A percentile compares a stretch with the other conserved stretches of the same genome.
Evolutionary conservation across 495 filamentous ascomycete species (phyloP).

Genomic region (Penicillium ucsense): DNA sequence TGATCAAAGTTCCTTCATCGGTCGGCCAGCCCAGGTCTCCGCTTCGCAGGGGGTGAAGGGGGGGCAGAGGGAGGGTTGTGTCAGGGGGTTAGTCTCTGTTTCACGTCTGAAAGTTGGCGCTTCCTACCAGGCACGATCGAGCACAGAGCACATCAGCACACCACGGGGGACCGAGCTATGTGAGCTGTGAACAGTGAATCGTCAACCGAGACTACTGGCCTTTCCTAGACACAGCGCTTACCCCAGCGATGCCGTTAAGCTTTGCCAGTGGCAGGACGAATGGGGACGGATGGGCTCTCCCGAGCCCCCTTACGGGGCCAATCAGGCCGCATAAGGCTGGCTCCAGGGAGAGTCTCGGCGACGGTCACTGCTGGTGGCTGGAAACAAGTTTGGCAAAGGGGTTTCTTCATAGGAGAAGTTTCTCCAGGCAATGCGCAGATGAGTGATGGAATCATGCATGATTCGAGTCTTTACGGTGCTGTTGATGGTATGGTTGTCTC

Average conservation of each 20-base stretch:
- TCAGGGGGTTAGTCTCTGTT: not conserved
- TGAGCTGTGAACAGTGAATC: no score
- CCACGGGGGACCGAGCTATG: no score
- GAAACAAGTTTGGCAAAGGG: no score
- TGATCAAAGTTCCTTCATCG: not conserved
- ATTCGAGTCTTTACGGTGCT: no score
- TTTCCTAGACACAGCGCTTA: not conserved
- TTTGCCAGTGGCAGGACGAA: not conserved
- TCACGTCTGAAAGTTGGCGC: conserved; percentile 1
- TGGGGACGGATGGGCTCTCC: not conserved
- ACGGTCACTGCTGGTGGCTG: not conserved
- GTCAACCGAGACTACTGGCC: no score
- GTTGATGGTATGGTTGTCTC: no score
- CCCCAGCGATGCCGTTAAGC: not conserved
- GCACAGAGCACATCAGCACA: not conserved
- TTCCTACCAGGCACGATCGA: not conserved
- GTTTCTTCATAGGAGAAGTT: no score
- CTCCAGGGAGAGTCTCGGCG: not conserved
- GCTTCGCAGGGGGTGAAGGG: not conserved
- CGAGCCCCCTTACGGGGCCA: not conserved
- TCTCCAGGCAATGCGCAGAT: no score
- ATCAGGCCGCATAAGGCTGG: not conserved
- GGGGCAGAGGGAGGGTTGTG: not conserved
- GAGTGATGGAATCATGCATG: no score
- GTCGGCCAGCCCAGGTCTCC: not conserved